Base-by-base conservation (phyloP, 176 grass and related monocot genomes). In the Stipa capillata region DNA sequence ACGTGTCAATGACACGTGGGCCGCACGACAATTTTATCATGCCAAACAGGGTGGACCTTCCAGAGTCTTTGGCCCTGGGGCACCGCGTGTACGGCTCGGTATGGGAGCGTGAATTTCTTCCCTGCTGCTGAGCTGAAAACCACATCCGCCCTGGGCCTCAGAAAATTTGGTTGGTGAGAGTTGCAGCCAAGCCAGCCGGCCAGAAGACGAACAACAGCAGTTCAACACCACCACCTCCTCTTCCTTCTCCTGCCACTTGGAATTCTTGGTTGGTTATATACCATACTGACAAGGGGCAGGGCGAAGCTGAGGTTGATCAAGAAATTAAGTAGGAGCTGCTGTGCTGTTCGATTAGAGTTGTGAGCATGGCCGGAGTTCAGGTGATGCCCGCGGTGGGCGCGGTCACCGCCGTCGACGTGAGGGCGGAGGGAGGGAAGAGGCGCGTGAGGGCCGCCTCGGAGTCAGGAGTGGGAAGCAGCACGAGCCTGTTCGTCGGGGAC, bases 161-260 rank as follows among this genome's bases (percentile, higher is more conserved):
- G 9, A 80, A 89, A 84, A 44, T 45, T 80, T 80, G 76, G 69
- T 80, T 88, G 86, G 86, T 41, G 52, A 35, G 60, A 3, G 50
- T 4, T 4, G 60, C 50, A 12, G 51, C 49, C 40, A 83, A 6
- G 36, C 56, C 74, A 84, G 7, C 76, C 54, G 62, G 8, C 3
- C 16, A 14, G 41, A 24, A n/a, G n/a, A n/a, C n/a, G 76, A 68
- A 15, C 72, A 81, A 31, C 62, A 21, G 23, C 44, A 76, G 2
- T 84, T 29, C 86, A 42, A 80, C 83, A 24, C 75, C 55, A 2
- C 45, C 65, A 10, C 66, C n/a, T 39, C 9, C 13, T 43, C 66
- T 2, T 41, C 47, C 52, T 53, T 35, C 45, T n/a, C 8, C 69
- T 6, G 76, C 76, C 86, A 79, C 79, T 40, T 65, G n/a, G n/a